A percentile compares a stretch with the other conserved stretches of the same genome.
These are phyloP conservation scores for Hevea brasiliensis DNA, from an alignment of 345 rosid species.

Conservation along the genomic window DNA sequence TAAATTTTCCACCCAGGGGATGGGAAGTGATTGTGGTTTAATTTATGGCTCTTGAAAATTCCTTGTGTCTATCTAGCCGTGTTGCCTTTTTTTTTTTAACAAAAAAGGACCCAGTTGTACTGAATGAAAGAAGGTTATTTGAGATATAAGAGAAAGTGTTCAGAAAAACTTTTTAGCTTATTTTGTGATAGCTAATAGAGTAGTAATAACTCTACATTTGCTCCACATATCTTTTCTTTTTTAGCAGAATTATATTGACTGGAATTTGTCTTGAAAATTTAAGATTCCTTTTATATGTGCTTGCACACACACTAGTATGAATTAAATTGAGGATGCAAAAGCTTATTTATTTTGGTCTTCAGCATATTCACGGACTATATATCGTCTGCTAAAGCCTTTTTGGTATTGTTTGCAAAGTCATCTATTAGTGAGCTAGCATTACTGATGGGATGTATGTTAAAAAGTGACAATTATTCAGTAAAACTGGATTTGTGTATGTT, in stretches of 20 bases:
- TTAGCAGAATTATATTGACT: not conserved
- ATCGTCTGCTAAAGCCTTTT: not conserved
- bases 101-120: not conserved
- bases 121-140: not conserved
- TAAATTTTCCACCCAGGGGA: not conserved
- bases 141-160: not conserved
- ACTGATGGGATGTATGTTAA: not conserved
- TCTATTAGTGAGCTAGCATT: not conserved
- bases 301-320: not conserved
- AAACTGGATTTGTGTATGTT: not conserved
- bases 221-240: not conserved
- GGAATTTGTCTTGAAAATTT: not conserved
- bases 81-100: not conserved
- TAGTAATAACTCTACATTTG: not conserved
- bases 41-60: too few relatives aligned
- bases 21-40: not conserved
- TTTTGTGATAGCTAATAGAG: not conserved
- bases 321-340: not conserved
- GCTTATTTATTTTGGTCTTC: not conserved
- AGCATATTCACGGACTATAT: not conserved
- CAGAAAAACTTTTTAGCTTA: not conserved
- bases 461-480: not conserved
- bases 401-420: not conserved
- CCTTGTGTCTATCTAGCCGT: too few relatives aligned
- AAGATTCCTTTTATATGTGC: not conserved